Evolutionary conservation across 768 basidiomycete genomes (phyloP).

Genomic region (Gymnopilus dilepis): DNA sequence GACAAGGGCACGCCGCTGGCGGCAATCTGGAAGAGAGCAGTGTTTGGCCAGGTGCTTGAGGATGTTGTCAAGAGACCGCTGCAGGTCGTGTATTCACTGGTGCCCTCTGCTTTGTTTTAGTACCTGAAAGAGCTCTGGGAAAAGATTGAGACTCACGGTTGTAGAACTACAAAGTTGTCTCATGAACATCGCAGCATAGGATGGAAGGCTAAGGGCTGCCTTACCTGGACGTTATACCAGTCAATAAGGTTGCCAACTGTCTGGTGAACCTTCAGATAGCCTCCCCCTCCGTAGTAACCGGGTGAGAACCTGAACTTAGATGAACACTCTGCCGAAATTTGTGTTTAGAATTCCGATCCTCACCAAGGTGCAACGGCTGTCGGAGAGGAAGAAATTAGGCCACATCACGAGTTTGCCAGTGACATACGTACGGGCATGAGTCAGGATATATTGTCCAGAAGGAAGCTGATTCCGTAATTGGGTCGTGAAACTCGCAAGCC

Average conservation of each 20-base stretch:
- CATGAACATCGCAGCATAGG: neutral
- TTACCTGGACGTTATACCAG: conserved; percentile 64
- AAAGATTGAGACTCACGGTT: conserved; percentile 38
- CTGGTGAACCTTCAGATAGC: conserved; percentile 59
- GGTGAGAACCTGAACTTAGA: conserved; percentile 45
- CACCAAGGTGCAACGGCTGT: conserved; percentile 14
- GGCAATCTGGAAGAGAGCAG: conserved; percentile 64
- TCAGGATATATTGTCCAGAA: conserved; percentile 51
- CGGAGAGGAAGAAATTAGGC: neutral
- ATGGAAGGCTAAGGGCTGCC: neutral
- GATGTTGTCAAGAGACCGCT: conserved; percentile 59
- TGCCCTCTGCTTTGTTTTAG: conserved; percentile 52
- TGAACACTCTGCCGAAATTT: conserved; percentile 47
- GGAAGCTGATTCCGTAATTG: conserved; percentile 55
- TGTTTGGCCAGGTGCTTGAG: conserved; percentile 64
- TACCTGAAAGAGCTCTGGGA: neutral
- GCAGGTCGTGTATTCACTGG: conserved; percentile 68
- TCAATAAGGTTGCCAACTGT: conserved; percentile 63
- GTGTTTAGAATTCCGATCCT: conserved; percentile 31
- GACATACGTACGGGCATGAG: conserved; percentile 51
- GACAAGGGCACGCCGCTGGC: conserved; percentile 58
- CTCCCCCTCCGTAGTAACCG: conserved; percentile 48
- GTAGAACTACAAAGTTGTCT: conserved; percentile 40
- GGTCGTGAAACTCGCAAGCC: conserved; percentile 59
- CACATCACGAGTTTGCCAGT: neutral